Evolutionary conservation across 2,329 filamentous ascomycete species (phyloP), one percentile per base, ranked within the genome.

Genomic region (Didymella pomorum): DNA sequence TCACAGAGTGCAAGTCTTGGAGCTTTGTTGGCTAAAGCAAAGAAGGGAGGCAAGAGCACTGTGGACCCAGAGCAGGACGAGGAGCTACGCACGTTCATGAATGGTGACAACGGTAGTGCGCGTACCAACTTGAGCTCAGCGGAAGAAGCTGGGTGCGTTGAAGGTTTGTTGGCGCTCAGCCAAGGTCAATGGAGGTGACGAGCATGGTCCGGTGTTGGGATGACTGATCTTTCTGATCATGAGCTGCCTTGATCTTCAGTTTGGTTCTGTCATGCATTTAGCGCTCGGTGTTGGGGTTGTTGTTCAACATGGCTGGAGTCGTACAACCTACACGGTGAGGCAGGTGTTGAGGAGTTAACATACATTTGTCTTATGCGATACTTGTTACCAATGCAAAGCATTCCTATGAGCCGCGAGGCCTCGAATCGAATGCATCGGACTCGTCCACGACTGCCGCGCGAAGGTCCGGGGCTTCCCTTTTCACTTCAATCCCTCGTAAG

Each of bases 131-230:
- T 77, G 42, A 79, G 78, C 41, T 78, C 76, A 11, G 79, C 79
- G 20, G 81, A 82, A 58, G 94, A 97, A 72, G 83, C 96, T 75
- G 92, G 96, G 73, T 96, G 92, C 71, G 89, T 97, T 45, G 92
- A 94, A 53, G 92, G 92, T n/a, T 79, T 98, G 63, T 77, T 97
- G 62, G 94, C 91, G 49, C 82, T 98, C 44, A 96, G 92, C 70
- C 91, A 96, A 78, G 94, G 93, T n/a, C 92, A 92, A 71, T 97
- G 93, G 93, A 85, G 75, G 60, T 82, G 58, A 64, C 47, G 2
- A 50, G 29, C 5, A 26, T 11, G 25, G 7, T 12, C 3, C 4
- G 20, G 18, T 10, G 7, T 33, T 21, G 28, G n/a, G 11, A 29
- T 26, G 26, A 11, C 10, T 11, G 2, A 11, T 28, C 11, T 18